Percentiles rank a stretch among this genome's conserved stretches.
Evolutionary conservation across 179 eudicot species (phyloP).

Genomic region (Camellia oleifera): DNA sequence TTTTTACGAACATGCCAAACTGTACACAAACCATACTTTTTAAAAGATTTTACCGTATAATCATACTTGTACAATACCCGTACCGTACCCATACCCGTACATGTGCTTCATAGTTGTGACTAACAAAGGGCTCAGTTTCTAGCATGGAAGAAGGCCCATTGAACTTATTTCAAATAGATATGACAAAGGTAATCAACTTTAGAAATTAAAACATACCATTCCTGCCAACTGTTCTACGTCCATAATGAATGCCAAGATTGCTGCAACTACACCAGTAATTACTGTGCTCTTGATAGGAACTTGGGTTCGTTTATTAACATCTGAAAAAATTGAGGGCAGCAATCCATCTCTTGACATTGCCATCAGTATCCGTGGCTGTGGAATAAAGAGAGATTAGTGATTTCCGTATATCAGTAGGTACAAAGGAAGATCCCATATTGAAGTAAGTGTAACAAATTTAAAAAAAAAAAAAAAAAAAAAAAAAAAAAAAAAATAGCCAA

Average conservation of each 20-base stretch:
- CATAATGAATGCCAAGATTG: slow-evolving; percentile 77
- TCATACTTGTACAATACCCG: too few species aligned
- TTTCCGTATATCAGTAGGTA: neutral
- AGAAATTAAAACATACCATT: slow-evolving; percentile 54
- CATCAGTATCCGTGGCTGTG: slow-evolving; percentile 93
- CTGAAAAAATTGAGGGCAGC: slow-evolving; percentile 87
- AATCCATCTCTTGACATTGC: slow-evolving; percentile 98
- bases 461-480: too few species aligned
- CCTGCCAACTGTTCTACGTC: slow-evolving; percentile 90
- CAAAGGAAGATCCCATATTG: neutral
- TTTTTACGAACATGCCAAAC: too few species aligned
- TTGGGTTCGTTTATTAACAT: slow-evolving; percentile 66
- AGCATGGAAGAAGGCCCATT: neutral
- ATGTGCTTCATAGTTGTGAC: neutral
- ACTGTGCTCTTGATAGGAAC: slow-evolving; percentile 90
- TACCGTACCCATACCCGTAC: too few species aligned
- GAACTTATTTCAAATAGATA: neutral
- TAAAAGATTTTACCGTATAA: too few species aligned
- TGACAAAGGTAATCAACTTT: neutral
- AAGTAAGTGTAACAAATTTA: too few species aligned
- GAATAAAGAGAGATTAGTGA: slow-evolving; percentile 18
- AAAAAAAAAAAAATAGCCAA: neutral
- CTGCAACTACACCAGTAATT: slow-evolving; percentile 68
- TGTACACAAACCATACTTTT: too few species aligned
- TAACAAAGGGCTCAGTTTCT: neutral